Conservation (phyloP, 257 asterid species). For the Solanum pimpinellifolium region DNA sequence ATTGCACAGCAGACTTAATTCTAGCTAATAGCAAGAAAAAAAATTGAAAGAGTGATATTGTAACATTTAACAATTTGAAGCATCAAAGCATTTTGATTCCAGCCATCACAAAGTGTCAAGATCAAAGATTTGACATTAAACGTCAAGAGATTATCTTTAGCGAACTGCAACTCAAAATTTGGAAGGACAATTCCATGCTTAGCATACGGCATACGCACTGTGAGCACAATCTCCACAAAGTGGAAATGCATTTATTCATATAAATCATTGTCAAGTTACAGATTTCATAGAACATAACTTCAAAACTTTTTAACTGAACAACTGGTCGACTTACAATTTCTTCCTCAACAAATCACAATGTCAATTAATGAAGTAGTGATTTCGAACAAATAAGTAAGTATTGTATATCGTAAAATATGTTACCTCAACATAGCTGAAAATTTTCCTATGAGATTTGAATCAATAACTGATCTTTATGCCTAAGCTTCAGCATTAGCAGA, state of each 20-base stretch:
- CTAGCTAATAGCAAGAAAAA: background rate
- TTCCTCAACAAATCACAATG: background rate
- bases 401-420: background rate
- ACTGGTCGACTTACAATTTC: background rate
- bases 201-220: background rate
- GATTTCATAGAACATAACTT: background rate
- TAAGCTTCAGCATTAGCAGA: conserved; percentile 33
- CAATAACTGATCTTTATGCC: background rate
- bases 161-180: background rate
- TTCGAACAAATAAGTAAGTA: background rate
- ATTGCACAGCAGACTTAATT: background rate
- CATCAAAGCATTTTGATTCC: background rate
- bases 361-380: background rate
- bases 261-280: background rate
- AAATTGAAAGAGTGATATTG: background rate
- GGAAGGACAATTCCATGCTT: background rate
- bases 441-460: background rate
- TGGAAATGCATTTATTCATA: background rate
- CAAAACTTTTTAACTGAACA: background rate
- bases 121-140: background rate
- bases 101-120: background rate
- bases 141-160: background rate
- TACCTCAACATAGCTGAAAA: background rate
- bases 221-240: background rate
- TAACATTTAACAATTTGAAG: background rate